Conservation (phyloP, 495 filamentous ascomycete species). For the Penicillium fimorum region DNA sequence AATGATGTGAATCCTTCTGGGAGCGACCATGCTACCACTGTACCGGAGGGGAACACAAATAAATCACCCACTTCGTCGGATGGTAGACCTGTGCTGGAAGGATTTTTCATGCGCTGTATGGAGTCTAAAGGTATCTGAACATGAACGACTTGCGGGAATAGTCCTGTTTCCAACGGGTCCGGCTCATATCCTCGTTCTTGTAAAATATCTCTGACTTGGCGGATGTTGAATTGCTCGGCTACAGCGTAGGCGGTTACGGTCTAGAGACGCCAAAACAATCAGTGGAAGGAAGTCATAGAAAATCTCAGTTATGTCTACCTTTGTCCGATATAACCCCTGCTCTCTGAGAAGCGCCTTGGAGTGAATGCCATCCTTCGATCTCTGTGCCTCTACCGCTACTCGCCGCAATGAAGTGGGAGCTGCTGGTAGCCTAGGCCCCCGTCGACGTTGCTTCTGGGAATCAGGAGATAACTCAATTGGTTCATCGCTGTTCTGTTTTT, state of each 20-base stretch:
- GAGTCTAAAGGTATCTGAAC: slow-evolving; percentile 58
- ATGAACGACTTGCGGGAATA: slow-evolving; percentile 68
- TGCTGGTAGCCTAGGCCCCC: slow-evolving; percentile 45
- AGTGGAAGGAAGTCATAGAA: slow-evolving; percentile 16
- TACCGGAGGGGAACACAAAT: slow-evolving; percentile 96
- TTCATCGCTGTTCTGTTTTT: slow-evolving; percentile 32
- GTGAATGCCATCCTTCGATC: slow-evolving; percentile 50
- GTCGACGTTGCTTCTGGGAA: slow-evolving; percentile 43
- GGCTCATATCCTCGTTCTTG: slow-evolving; percentile 65
- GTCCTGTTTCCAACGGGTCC: slow-evolving; percentile 58
- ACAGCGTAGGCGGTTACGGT: slow-evolving; percentile 79
- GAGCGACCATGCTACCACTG: slow-evolving; percentile 88
- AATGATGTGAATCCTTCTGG: slow-evolving; percentile 66
- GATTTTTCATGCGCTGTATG: slow-evolving; percentile 49
- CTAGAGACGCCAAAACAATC: slow-evolving; percentile 34
- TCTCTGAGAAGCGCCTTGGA: slow-evolving; percentile 41
- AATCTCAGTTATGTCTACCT: slow-evolving; percentile 27
- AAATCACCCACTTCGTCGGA: slow-evolving; percentile 74
- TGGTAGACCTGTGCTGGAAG: slow-evolving; percentile 56
- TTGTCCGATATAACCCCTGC: slow-evolving; percentile 43
- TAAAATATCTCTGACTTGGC: slow-evolving; percentile 66
- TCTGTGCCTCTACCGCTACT: slow-evolving; percentile 60
- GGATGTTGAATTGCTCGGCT: slow-evolving; percentile 83
- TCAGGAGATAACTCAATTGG: slow-evolving; percentile 22
- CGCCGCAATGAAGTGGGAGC: slow-evolving; percentile 55